These are phyloP conservation scores for Bremia lactucae DNA, from an alignment of 352 stramenopile species.

Conservation along the genomic window DNA sequence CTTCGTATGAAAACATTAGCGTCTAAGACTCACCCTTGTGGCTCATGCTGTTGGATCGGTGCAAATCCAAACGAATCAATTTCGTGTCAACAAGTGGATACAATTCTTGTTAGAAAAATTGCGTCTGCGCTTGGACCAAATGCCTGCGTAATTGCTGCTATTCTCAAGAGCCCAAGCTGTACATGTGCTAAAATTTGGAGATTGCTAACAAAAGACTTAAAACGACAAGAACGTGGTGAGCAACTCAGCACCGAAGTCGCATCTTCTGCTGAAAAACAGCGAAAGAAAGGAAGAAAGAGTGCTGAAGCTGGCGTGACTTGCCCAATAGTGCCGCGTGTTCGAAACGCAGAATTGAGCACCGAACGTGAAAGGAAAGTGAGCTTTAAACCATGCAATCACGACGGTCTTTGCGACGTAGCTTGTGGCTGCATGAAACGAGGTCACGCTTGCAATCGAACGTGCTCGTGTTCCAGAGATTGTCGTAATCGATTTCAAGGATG, in stretches of 20 bases:
- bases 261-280: conserved; percentile 6
- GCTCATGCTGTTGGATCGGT: conserved; percentile 30
- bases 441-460: conserved; percentile 52
- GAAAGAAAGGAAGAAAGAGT: conserved; percentile 9
- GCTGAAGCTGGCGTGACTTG: conserved; percentile 9
- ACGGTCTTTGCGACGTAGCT: conserved; percentile 32
- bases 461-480: conserved; percentile 49
- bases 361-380: conserved; percentile 41
- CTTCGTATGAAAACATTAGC: conserved; percentile 10
- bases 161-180: conserved; percentile 26
- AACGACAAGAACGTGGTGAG: conserved; percentile 18
- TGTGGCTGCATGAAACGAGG: conserved; percentile 45
- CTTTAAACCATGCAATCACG: conserved; percentile 55
- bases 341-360: conserved; percentile 27
- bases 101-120: conserved; percentile 45
- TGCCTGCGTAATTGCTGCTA: conserved; percentile 31
- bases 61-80: background rate
- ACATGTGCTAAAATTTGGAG: conserved; percentile 22
- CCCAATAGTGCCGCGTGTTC: conserved; percentile 21
- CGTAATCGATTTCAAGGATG: conserved; percentile 59
- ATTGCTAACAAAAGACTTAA: conserved; percentile 22
- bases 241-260: conserved; percentile 2
- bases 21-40: conserved; percentile 22
- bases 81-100: conserved; percentile 20
- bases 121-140: conserved; percentile 27